Evolutionary conservation across 257 asterid species (phyloP), one percentile per base, ranked within the genome.

Genomic region (Petunia axillaris): DNA sequence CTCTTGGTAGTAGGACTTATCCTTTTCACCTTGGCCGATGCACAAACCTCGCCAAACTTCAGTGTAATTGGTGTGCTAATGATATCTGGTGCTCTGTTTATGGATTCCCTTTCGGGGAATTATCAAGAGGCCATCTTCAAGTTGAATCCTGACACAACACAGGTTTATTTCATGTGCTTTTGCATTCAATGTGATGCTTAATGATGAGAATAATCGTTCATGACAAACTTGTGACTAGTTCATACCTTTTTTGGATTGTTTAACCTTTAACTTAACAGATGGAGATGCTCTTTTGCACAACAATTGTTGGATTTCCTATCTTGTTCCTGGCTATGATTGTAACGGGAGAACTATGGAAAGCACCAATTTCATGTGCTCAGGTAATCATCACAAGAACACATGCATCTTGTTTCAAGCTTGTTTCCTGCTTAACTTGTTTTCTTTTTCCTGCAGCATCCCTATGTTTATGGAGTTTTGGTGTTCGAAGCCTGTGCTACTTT

Each of bases 401-500:
- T 43, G n/a, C 44, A 63, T 35, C 43, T 48, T 75, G 6, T 50
- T 63, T 50, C 10, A 39, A 35, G 58, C 71, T 52, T 16, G 9
- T 64, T 53, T 41, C 14, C 58, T 35, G 38, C 75, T 82, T 48
- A 64, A 44, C 71, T 50, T 65, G 40, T 52, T 39, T 53, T 53
- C 44, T 25, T 84, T 15, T 14, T 60, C 13, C 41, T 89, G 88
- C 92, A 95, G 99, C 96, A 95, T 85, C 97, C 81, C 44, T 95
- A 93, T 75, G 99, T 95, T 41, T 95, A 95, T 50, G 99, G 97
- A 10, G 99, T 95, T 68, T 81, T 95, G 48, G 85, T 95, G 11
- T 93, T 93, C 50, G 99, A 95, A 88, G 98, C 99, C 77, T 91
- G 94, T 89, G 99, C 98, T 75, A 95, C 99, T 7, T 95, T 89